A percentile compares a stretch with the other conserved stretches of the same genome.
Conservation (phyloP, 2,329 filamentous ascomycete genomes). For the Zasmidium cellare region DNA sequence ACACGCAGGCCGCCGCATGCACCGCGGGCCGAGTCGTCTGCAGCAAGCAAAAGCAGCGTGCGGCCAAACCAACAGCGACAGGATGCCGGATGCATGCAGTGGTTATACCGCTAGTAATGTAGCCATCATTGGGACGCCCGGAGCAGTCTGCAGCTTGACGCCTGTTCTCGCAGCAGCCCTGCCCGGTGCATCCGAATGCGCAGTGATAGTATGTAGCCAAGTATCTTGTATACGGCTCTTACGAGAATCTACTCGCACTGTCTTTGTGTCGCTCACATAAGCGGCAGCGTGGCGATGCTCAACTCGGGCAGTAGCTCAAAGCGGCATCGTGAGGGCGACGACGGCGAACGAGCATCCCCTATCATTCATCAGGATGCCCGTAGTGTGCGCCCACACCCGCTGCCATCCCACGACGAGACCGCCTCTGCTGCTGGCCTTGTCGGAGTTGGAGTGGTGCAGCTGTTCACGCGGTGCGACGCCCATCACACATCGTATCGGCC, state of each 20-base stretch:
- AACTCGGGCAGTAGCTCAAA: too few relatives aligned
- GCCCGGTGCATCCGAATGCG: too few relatives aligned
- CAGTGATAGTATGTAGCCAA: too few relatives aligned
- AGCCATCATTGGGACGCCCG: too few relatives aligned
- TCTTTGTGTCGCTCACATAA: background rate
- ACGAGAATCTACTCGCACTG: background rate
- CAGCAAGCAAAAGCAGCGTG: background rate
- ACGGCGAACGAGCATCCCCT: background rate
- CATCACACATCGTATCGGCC: background rate
- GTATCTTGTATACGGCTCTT: too few relatives aligned
- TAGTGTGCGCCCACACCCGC: too few relatives aligned
- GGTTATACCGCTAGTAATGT: too few relatives aligned
- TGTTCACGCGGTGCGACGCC: background rate
- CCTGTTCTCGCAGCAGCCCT: background rate
- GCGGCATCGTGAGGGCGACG: background rate
- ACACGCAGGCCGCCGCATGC: background rate
- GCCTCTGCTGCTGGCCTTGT: too few relatives aligned
- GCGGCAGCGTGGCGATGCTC: background rate
- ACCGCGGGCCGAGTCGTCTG: background rate
- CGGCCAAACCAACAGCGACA: background rate
- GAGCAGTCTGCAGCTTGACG: background rate
- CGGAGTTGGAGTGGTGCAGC: background rate
- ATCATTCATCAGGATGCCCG: background rate
- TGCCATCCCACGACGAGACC: too few relatives aligned
- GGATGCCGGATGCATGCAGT: background rate